These are phyloP conservation scores for Pythium sukuiense DNA, from an alignment of 352 stramenopile species.

Conservation along the genomic window DNA sequence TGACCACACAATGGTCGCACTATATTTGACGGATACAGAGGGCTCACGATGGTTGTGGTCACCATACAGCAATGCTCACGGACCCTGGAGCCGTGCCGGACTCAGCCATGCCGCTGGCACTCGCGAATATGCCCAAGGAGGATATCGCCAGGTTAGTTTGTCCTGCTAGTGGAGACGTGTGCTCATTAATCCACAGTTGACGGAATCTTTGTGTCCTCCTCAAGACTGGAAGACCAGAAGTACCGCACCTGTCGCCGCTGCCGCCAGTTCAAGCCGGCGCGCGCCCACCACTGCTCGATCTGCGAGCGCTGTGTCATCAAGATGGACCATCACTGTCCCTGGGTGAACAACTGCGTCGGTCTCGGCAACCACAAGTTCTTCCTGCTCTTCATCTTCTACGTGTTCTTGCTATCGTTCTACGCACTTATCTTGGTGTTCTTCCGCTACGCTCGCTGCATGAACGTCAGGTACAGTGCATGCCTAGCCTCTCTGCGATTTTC, in stretches of 20 bases:
- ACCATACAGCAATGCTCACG: constrained; percentile 92
- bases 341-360: constrained; percentile 99
- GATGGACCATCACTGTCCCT: constrained; percentile 99
- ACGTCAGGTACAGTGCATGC: constrained; percentile 53
- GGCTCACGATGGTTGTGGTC: no score
- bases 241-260: constrained; percentile 89
- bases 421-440: constrained; percentile 92
- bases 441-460: constrained; percentile 87
- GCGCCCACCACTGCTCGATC: constrained; percentile 97
- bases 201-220: no score
- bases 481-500: no score
- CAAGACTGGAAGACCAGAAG: constrained; percentile 77
- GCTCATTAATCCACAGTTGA: neutral
- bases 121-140: constrained; percentile 75
- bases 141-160: constrained; percentile 55
- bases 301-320: constrained; percentile 96
- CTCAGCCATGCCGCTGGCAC: constrained; percentile 86
- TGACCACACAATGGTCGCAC: no score
- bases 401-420: constrained; percentile 95
- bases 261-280: constrained; percentile 95
- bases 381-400: constrained; percentile 89
- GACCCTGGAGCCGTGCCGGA: constrained; percentile 97
- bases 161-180: neutral
- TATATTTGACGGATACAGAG: no score
- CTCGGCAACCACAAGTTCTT: constrained; percentile 99